Evolutionary conservation across 768 basidiomycete genomes (phyloP), one percentile per base, ranked within the genome.

Genomic region (Tremella yokohamensis): DNA sequence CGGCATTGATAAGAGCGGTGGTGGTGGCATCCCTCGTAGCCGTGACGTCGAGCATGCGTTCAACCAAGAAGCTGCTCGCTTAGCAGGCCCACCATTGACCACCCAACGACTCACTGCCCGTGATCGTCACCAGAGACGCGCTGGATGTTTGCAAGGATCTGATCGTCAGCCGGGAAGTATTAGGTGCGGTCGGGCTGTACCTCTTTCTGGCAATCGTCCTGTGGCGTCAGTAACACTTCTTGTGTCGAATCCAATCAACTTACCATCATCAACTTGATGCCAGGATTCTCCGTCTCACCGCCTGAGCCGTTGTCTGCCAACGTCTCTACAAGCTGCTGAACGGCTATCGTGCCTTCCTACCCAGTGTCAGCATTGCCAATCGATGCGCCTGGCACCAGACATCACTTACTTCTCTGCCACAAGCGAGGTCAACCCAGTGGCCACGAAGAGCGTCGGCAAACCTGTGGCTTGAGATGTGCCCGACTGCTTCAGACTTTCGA

Each of bases 191-290:
- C 6, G 11, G 11, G 29, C 29, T 34, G 4, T 34, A 34, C 29
- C 29, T 34, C 29, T 34, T 34, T 34, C 29, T 34, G 29, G 42
- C n/a, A n/a, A 45, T 45, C 22, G n/a, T 45, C 42, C 42, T 22
- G n/a, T 45, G 7, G 4, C 15, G 42, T 45, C 42, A 45, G 42
- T 15, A 18, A 45, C 42, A 45, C 4, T 6, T 6, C 8, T 8
- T 45, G 42, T 16, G 8, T 15, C 4, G 42, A 45, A 4, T 15
- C 15, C 7, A 4, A 6, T 45, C 15, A 8, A 6, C 42, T 45
- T 15, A 45, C 42, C 42, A 45, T 45, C n/a, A 45, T n/a, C n/a
- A 22, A 6, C 42, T 45, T 45, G 42, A 45, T 45, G 42, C n/a
- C 42, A 45, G 42, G 42, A 15, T 45, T 45, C n/a, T 45, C 42